A percentile compares a stretch with the other conserved stretches of the same genome.
Evolutionary conservation across 495 filamentous ascomycete species (phyloP).

Genomic region (Trichocladium antarcticum): DNA sequence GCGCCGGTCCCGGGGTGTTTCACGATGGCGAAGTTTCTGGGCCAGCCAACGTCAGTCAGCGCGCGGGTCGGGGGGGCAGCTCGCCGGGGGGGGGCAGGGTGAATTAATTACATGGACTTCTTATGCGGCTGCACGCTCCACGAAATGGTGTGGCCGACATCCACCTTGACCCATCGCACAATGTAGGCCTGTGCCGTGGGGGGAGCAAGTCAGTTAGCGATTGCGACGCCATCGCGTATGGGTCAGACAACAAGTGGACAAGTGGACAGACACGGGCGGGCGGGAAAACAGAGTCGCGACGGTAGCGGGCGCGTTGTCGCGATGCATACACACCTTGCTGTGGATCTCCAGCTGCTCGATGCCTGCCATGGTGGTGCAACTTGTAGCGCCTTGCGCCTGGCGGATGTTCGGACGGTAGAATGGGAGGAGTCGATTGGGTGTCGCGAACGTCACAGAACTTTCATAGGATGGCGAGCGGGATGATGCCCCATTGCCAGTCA

Average conservation of each 20-base stretch:
- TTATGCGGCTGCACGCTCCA: slow-evolving; percentile 97
- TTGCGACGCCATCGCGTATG: neutral
- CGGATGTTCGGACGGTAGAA: neutral
- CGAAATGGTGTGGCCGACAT: slow-evolving; percentile 80
- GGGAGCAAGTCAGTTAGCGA: neutral
- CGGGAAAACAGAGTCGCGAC: neutral
- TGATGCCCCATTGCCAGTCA: no score
- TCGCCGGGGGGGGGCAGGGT: neutral
- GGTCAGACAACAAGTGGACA: neutral
- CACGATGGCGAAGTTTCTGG: slow-evolving; percentile 86
- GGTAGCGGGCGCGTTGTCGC: neutral
- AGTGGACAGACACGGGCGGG: no score
- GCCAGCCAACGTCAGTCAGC: neutral
- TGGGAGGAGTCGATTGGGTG: no score
- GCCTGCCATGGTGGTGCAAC: slow-evolving; percentile 54
- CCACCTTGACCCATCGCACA: slow-evolving; percentile 90
- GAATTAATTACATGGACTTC: slow-evolving; percentile 62
- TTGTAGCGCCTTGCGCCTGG: neutral
- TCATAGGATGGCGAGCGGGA: no score
- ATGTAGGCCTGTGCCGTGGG: slow-evolving; percentile 69
- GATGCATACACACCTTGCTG: slow-evolving; percentile 62
- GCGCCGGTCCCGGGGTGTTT: slow-evolving; percentile 74
- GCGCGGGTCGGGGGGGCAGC: neutral
- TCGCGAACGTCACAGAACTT: no score
- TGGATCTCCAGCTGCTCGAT: slow-evolving; percentile 98